These are phyloP conservation scores for Boletus speciosus DNA, from an alignment of 768 basidiomycete species.

Conservation along the genomic window DNA sequence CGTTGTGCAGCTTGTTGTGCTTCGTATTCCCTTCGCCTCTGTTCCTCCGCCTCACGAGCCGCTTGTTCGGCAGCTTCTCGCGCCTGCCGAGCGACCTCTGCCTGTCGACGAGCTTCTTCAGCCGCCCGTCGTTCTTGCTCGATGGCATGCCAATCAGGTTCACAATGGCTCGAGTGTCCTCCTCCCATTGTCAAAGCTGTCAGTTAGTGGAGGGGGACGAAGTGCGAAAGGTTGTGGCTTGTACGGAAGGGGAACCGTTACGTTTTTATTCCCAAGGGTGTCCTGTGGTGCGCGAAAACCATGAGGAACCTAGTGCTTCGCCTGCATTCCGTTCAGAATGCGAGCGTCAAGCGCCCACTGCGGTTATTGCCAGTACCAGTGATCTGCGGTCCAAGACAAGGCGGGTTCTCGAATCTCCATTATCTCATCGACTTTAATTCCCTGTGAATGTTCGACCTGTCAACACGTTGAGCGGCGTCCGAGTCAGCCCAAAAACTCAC, in stretches of 20 bases:
- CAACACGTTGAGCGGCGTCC: too few relatives aligned
- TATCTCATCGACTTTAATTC: too few relatives aligned
- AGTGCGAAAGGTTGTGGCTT: background rate
- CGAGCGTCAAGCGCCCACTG: background rate
- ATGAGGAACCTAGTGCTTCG: background rate
- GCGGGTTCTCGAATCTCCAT: background rate
- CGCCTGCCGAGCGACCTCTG: slow-evolving; percentile 21
- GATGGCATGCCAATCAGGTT: slow-evolving; percentile 24
- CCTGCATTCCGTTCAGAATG: background rate
- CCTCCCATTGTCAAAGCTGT: slow-evolving; percentile 20
- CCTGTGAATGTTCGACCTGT: background rate
- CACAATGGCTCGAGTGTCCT: slow-evolving; percentile 21
- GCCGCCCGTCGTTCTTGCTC: slow-evolving; percentile 15
- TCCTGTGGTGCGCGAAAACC: background rate
- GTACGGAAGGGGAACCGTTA: background rate
- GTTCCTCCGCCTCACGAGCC: slow-evolving; percentile 20
- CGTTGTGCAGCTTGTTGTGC: background rate
- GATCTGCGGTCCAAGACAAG: background rate
- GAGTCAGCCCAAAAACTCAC: too few relatives aligned
- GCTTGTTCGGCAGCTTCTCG: slow-evolving; percentile 23
- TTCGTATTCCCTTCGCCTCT: slow-evolving; percentile 12
- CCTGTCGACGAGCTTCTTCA: slow-evolving; percentile 20
- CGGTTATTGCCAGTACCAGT: background rate
- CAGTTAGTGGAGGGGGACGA: background rate
- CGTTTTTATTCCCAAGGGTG: background rate